Evolutionary conservation across 192 early-diverging fungal genomes (phyloP), one percentile per base, ranked within the genome.

Genomic region (Backusella psychrophila): DNA sequence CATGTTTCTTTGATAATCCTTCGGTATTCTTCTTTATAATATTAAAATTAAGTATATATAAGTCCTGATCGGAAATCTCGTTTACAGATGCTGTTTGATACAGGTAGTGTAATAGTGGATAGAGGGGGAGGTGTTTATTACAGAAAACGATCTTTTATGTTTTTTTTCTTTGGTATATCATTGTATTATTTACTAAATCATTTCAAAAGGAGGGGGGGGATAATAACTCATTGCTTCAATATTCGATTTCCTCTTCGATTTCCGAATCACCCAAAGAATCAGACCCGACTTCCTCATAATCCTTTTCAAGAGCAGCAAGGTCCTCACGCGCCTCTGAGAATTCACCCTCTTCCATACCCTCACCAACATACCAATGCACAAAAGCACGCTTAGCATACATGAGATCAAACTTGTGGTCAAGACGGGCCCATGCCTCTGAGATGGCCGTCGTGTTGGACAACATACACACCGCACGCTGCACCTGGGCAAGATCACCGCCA

Each of bases 301-400:
- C 98, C 93, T 98, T 98, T 90, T 99, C 97, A 75, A 99, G 94
- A 46, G 98, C 97, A 85, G 96, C 98, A 86, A 98, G 92, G 86
- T 99, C 97, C 86, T 98, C 98, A 89, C 97, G 97, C 67, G 97
- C 97, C 89, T 99, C 98, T 69, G 96, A 97, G 92, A 99, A 99
- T 87, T 99, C 98, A 81, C 98, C 97, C 87, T 99, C 98, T 87
- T 99, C 98, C 98, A 99, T 99, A 89, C 98, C 96, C 87, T 98
- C 98, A 83, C 97, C 98, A 72, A 99, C 98, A 84, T 98, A 99
- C 98, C 97, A 98, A 90, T 99, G 98, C 49, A 99, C 98, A 80
- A 99, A 99, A 74, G 98, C 97, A 87, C 98, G 96, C 92, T 98
- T 99, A 85, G 98, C 96, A 89, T 97, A 99, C 97, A 98, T 98